Evolutionary conservation across 257 asterid species (phyloP).

Genomic region (Ligustrum vulgare): DNA sequence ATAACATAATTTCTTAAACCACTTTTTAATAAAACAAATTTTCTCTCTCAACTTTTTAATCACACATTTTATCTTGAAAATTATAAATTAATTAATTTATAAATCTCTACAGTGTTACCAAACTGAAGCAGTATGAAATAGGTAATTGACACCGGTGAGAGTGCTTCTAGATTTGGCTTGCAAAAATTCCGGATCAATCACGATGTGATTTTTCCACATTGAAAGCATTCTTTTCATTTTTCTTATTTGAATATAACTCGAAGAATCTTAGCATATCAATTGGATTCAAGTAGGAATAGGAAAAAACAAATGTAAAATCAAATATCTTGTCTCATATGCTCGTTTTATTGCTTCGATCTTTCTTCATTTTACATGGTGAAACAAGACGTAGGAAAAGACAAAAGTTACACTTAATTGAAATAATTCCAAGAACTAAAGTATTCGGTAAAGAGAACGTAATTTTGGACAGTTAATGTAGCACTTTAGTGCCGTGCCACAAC

Average conservation of each 20-base stretch:
- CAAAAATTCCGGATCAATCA: not conserved
- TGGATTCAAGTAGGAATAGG: not conserved
- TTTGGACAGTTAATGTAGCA: not conserved
- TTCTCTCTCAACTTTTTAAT: too few species aligned
- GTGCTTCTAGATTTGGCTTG: not conserved
- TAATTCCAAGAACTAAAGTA: not conserved
- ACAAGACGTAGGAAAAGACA: not conserved
- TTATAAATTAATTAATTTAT: too few species aligned
- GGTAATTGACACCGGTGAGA: not conserved
- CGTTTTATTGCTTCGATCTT: not conserved
- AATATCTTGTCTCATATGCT: not conserved
- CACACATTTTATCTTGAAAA: too few species aligned
- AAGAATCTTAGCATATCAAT: not conserved
- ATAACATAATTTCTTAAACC: too few species aligned
- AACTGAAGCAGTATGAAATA: not conserved
- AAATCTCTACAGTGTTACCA: too few species aligned
- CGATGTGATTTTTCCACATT: not conserved
- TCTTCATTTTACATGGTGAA: not conserved
- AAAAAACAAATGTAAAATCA: not conserved
- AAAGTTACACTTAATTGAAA: not conserved
- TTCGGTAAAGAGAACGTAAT: not conserved
- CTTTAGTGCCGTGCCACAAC: slow-evolving; percentile 46
- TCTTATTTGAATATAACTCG: not conserved
- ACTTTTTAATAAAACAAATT: too few species aligned
- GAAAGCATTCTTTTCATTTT: not conserved